Percentiles rank a stretch among this genome's conserved stretches.
These are phyloP conservation scores for Rhynchospora tenuis DNA, from an alignment of 176 grass and related monocot genomes.

Conservation along the genomic window DNA sequence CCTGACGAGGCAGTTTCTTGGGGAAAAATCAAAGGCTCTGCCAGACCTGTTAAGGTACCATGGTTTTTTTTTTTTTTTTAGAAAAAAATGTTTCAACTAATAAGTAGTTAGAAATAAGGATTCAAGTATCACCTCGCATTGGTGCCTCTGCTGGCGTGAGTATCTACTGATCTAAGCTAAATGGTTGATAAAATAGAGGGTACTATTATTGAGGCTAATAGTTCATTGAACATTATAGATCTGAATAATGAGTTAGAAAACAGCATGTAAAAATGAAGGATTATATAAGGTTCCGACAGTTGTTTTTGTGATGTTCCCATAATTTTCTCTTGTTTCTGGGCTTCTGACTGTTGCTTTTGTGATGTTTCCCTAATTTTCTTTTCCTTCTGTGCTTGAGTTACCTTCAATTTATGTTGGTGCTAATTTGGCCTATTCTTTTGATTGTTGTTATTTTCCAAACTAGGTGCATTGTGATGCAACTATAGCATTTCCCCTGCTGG, in stretches of 20 bases:
- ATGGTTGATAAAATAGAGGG: neutral
- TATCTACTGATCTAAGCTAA: neutral
- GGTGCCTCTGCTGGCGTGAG: neutral
- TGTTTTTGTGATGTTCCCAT: neutral
- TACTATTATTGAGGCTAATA: neutral
- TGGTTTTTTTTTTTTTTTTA: neutral
- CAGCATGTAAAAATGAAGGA: neutral
- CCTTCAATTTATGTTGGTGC: neutral
- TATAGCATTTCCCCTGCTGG: constrained; percentile 70
- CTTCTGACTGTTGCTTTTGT: neutral
- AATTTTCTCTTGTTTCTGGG: neutral
- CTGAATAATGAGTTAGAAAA: neutral
- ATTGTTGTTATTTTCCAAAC: constrained; percentile 9
- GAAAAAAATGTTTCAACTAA: neutral
- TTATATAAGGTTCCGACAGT: neutral
- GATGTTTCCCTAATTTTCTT: neutral
- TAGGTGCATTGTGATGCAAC: constrained; percentile 91
- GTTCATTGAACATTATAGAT: neutral
- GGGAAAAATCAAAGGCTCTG: constrained; percentile 96
- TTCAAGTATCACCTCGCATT: neutral
- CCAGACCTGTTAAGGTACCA: constrained; percentile 75
- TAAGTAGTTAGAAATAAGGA: neutral
- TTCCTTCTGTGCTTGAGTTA: neutral
- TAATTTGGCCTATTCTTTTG: neutral
- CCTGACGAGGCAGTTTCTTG: constrained; percentile 97